Percentiles rank a stretch among this genome's conserved stretches.
These are phyloP conservation scores for Colletotrichum liaoningense DNA, from an alignment of 2,329 filamentous ascomycete species.

Conservation along the genomic window DNA sequence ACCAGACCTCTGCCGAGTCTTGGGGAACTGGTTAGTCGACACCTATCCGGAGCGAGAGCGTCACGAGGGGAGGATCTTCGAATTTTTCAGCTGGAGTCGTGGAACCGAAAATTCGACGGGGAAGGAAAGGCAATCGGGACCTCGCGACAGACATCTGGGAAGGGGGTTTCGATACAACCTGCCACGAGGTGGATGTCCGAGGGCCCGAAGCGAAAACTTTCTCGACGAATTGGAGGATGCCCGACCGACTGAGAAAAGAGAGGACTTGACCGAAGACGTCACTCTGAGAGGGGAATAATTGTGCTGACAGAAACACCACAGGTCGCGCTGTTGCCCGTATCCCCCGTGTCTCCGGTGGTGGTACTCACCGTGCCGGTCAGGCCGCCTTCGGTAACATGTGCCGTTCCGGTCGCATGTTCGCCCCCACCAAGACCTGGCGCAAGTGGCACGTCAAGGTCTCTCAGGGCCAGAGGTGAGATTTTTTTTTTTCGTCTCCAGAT, in stretches of 20 bases:
- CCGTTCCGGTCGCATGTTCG: conserved; percentile 99
- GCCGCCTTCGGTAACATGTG: conserved; percentile 99
- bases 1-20: conserved; percentile 99
- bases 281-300: neutral
- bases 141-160: conserved; percentile 22
- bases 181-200: conserved; percentile 12
- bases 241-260: conserved; percentile 9
- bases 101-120: neutral
- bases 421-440: conserved; percentile 99
- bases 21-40: conserved; percentile 94
- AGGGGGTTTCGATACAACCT: neutral
- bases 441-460: conserved; percentile 99
- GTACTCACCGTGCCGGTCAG: conserved; percentile 99
- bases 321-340: conserved; percentile 99
- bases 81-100: neutral
- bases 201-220: conserved; percentile 9
- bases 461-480: conserved; percentile 90
- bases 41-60: neutral
- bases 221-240: neutral
- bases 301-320: conserved; percentile 50
- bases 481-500: neutral
- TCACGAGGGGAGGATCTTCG: neutral
- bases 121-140: conserved; percentile 5
- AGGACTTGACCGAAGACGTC: neutral
- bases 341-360: conserved; percentile 99